Conservation (phyloP, 1,284 basidiomycete genomes). For the Trichosporon ovoides region DNA sequence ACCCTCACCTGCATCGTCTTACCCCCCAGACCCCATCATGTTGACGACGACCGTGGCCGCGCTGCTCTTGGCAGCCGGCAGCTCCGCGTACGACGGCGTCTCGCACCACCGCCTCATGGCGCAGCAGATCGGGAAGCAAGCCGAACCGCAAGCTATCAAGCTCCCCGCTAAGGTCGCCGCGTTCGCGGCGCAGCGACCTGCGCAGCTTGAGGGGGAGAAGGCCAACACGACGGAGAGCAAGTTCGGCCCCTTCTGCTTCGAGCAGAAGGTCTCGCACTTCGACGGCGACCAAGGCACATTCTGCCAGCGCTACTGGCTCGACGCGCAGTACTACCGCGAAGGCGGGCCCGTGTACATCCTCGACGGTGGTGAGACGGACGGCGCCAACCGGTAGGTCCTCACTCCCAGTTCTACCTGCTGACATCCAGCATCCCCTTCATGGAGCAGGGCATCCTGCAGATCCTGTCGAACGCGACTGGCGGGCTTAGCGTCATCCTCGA, state of each 20-base stretch:
- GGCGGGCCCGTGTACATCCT: slow-evolving; percentile 73
- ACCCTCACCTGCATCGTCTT: background rate
- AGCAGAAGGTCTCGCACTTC: slow-evolving; percentile 76
- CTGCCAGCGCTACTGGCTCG: slow-evolving; percentile 72
- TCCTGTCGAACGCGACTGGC: slow-evolving; percentile 72
- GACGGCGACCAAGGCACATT: slow-evolving; percentile 48
- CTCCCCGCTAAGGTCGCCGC: background rate
- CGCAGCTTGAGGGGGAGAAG: no score
- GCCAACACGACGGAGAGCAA: background rate
- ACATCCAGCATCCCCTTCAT: slow-evolving; percentile 44
- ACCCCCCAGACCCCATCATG: background rate
- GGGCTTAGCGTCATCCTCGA: slow-evolving; percentile 84
- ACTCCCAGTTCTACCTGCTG: background rate
- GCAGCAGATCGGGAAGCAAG: background rate
- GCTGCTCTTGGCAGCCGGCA: background rate
- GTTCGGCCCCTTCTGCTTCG: slow-evolving; percentile 58
- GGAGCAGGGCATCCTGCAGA: slow-evolving; percentile 69
- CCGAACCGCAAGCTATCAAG: background rate
- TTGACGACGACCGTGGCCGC: background rate
- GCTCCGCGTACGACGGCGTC: background rate
- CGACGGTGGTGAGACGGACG: slow-evolving; percentile 73
- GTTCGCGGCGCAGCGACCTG: background rate
- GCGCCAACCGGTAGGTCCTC: slow-evolving; percentile 33
- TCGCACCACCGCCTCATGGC: background rate
- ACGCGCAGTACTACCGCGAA: slow-evolving; percentile 69